Evolutionary conservation across 169 alveolate genomes (phyloP), one percentile per base, ranked within the genome.

Genomic region (Cryptosporidium ubiquitum): DNA sequence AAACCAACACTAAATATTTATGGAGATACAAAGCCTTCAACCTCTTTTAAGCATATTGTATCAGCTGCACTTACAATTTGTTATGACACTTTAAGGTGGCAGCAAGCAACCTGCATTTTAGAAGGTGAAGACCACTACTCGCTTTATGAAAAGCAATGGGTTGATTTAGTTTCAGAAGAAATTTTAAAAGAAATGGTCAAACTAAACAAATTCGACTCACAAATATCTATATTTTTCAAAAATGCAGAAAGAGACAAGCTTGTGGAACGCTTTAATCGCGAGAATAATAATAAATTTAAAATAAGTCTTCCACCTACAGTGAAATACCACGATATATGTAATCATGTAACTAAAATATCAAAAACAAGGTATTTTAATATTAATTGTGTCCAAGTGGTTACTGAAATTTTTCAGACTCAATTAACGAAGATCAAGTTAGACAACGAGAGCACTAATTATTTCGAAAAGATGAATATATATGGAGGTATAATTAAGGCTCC

Each of bases 71-170:
- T 60, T 37, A 26, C 68, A 39, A 47, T 79, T 61, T 79, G 89
- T 47, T 79, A 64, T 61, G 89, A 79, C 40, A 79, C 89, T 20
- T 52, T 79, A 37, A 79, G 89, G 51, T 79, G 89, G 89, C 89
- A 79, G 40, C 89, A 79, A 26, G 75, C 68, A 1, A 66, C 74
- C 44, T 79, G 89, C 37, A 12, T 16, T 18, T 12, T 60, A 6
- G 66, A 79, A 26, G 44, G 61, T 23, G 89, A 44, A 18, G 33
- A 35, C n/a, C 44, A 66, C 12, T 20, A 44, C 35, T 61, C 89
- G 18, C 75, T 79, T 23, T 35, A 29, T 42, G 89, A 79, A 18
- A 79, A 64, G 35, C 89, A 79, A 31, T 79, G 74, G 89, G 51
- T 64, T 42, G 89, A 79, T 66, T 47, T 79, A 23, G 89, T 79